phyloP scores from a whole-genome alignment of 1,284 basidiomycete genomes.

The Naganishia albida region DNA sequence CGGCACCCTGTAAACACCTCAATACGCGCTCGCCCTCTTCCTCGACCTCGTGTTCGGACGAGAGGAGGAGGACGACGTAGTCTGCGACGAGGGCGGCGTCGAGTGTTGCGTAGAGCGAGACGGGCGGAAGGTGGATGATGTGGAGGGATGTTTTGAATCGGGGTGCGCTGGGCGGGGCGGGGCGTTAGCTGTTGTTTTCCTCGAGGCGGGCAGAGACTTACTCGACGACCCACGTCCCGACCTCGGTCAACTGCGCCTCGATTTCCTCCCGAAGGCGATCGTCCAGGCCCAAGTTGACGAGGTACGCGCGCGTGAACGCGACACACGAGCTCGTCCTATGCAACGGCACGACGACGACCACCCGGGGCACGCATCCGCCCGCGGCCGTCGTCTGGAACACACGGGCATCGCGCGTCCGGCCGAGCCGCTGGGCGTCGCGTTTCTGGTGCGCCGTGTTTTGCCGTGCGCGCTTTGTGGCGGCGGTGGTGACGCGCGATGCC shows the following conservation, averaged over 20 bases:
- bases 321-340: conserved; percentile 60
- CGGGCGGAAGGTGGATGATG: conserved; percentile 73
- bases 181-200: conserved; percentile 8
- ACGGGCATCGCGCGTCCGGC: conserved; percentile 58
- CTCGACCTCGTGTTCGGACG: conserved; percentile 77
- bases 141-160: conserved; percentile 88
- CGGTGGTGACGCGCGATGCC: conserved; percentile 39
- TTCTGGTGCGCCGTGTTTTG: conserved; percentile 50
- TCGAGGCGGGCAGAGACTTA: conserved; percentile 51
- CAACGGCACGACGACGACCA: conserved; percentile 55
- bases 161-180: conserved; percentile 62
- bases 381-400: conserved; percentile 54
- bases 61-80: conserved; percentile 84
- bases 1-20: conserved; percentile 78
- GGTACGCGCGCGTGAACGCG: conserved; percentile 71
- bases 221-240: conserved; percentile 68
- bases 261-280: conserved; percentile 54
- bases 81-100: conserved; percentile 88
- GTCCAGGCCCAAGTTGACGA: conserved; percentile 65
- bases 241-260: conserved; percentile 47
- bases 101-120: conserved; percentile 72
- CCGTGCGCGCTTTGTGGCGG: conserved; percentile 47
- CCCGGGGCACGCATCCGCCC: conserved; percentile 54
- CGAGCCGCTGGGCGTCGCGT: conserved; percentile 65
- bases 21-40: conserved; percentile 85